A percentile compares a stretch with the other conserved stretches of the same genome.
Evolutionary conservation across 2,329 filamentous ascomycete species (phyloP).

Genomic region (Aspergillus sclerotialis): DNA sequence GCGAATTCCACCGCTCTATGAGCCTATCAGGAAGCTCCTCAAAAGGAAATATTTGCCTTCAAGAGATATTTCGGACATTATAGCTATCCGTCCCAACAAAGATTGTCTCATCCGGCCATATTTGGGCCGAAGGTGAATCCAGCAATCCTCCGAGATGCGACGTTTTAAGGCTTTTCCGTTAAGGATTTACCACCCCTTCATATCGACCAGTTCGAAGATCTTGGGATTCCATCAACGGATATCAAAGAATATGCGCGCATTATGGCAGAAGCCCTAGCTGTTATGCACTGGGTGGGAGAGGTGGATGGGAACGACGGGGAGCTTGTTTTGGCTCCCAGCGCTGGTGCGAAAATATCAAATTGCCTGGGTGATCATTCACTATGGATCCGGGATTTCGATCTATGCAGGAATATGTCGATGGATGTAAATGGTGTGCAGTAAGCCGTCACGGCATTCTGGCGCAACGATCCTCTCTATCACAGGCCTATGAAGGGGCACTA

Average conservation of each 20-base stretch:
- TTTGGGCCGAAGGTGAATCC: slow-evolving; percentile 32
- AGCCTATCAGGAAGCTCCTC: slow-evolving; percentile 20
- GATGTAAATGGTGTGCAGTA: slow-evolving; percentile 34
- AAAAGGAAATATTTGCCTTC: too few relatives aligned
- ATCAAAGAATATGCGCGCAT: slow-evolving; percentile 30
- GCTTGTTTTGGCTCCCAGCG: slow-evolving; percentile 41
- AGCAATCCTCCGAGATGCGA: slow-evolving; percentile 6
- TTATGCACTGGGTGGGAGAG: slow-evolving; percentile 43
- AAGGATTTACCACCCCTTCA: slow-evolving; percentile 44
- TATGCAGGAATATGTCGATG: slow-evolving; percentile 31
- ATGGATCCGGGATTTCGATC: slow-evolving; percentile 47
- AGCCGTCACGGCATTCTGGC: slow-evolving; percentile 39
- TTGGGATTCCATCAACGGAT: slow-evolving; percentile 25
- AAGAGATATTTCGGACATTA: slow-evolving; percentile 26
- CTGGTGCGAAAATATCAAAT: slow-evolving; percentile 3
- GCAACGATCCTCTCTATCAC: slow-evolving; percentile 49
- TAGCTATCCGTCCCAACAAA: slow-evolving; percentile 28
- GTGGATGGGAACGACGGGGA: slow-evolving; percentile 51
- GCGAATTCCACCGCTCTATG: slow-evolving; percentile 27
- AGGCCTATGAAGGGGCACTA: slow-evolving; percentile 21
- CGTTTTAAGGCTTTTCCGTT: slow-evolving; percentile 29
- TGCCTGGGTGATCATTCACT: slow-evolving; percentile 28
- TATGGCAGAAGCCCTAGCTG: slow-evolving; percentile 47
- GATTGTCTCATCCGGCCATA: slow-evolving; percentile 47
- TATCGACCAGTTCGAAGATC: slow-evolving; percentile 43